Base-by-base conservation (phyloP, 192 early-diverging fungal species). In the Coemansia erecta region DNA sequence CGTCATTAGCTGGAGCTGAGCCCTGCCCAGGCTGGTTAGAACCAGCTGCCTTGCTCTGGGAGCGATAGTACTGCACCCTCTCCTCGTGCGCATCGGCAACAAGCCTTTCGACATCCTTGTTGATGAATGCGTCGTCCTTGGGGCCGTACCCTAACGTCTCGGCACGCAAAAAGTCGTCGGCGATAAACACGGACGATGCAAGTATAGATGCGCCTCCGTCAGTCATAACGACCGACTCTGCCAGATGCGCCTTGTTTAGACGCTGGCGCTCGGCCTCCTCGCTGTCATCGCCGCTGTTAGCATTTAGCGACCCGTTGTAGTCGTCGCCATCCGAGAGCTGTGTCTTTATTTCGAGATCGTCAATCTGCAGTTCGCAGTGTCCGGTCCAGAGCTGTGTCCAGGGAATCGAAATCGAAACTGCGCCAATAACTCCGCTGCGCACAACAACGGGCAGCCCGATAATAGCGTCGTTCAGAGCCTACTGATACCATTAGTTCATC, bases 311-410 rank as follows among this genome's bases (percentile, higher is more conserved):
- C 8, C 5, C 39, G 8, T 53, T 63, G 31, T 55, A 44, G 31
- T 48, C 61, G 8, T 33, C 48, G 8, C 47, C 63, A 33, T 67
- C 61, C n/a, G 47, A 52, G 26, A 78, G 58, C 49, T 58, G 52
- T 21, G 66, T 61, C 24, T 84, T 80, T 14, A 94, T 55, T 12
- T 80, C 70, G 37, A 93, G 69, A 50, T 87, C 88, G 41, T 87
- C 78, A 21, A 93, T 83, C 45, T 87, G 85, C 12, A 94, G 71
- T 14, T 85, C 80, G 58, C 85, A 89, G 61, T 91, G 84, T 2
- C 86, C 86, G n/a, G 81, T 87, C 86, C 88, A 90, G 33, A 95
- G 83, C 71, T 91, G 89, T 18, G 83, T 84, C 92, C 93, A 93
- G 0, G 93, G 93, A 17, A 95, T 68, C 8, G 78, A 81, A 19